A percentile compares a stretch with the other conserved stretches of the same genome.
Conservation (phyloP, 768 basidiomycete genomes). For the Trametes cingulata region DNA sequence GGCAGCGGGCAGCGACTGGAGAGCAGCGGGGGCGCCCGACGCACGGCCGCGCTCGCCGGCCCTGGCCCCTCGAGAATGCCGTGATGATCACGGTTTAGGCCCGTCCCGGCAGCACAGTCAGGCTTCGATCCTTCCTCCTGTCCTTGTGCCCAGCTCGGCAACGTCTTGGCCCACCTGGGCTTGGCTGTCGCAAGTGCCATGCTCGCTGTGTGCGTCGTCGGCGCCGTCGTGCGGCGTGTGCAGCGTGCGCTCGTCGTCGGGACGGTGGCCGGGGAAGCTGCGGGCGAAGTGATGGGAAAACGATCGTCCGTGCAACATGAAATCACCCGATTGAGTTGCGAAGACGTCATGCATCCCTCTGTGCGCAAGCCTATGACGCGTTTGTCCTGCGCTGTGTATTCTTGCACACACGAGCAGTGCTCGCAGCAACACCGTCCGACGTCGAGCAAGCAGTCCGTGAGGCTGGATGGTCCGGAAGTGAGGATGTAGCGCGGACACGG, state of each 20-base stretch:
- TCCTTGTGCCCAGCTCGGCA: background rate
- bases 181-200: background rate
- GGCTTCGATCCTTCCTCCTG: background rate
- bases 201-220: background rate
- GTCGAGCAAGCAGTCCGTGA: too few relatives aligned
- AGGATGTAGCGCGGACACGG: too few relatives aligned
- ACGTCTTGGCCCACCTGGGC: background rate
- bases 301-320: too few relatives aligned
- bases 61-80: background rate
- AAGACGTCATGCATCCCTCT: background rate
- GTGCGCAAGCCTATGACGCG: background rate
- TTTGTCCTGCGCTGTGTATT: too few relatives aligned
- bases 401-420: too few relatives aligned
- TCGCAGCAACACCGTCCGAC: too few relatives aligned
- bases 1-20: background rate
- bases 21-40: background rate
- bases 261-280: too few relatives aligned
- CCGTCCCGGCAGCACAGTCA: background rate
- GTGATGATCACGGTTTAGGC: slow-evolving; percentile 4
- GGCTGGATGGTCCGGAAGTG: too few relatives aligned
- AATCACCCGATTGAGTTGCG: too few relatives aligned
- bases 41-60: background rate
- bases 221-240: background rate
- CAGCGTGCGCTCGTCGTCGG: too few relatives aligned
- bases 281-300: too few relatives aligned